phyloP scores from a whole-genome alignment of 176 grass and related monocot genomes.

The Oryza punctata region DNA sequence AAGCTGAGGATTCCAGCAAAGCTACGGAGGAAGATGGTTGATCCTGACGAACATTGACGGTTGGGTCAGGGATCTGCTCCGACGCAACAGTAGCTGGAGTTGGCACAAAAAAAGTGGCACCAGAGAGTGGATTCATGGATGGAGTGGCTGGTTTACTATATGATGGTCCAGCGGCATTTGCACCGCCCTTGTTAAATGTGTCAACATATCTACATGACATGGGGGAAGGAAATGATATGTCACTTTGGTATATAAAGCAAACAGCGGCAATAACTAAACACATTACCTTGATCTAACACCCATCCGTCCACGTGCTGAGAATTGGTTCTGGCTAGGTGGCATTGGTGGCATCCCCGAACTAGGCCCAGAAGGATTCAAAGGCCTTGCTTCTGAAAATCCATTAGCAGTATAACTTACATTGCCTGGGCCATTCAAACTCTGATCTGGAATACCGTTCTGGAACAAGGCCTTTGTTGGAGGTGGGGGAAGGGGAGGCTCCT shows the following conservation, averaged over 20 bases:
- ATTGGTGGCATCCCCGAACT: slow-evolving; percentile 65
- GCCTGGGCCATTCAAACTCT: slow-evolving; percentile 45
- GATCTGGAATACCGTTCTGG: slow-evolving; percentile 56
- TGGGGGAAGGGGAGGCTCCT: slow-evolving; percentile 67
- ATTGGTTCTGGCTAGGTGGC: slow-evolving; percentile 87
- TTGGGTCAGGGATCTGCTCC: slow-evolving; percentile 31
- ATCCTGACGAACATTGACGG: slow-evolving; percentile 2
- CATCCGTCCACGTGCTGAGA: slow-evolving; percentile 73
- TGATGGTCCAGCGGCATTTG: slow-evolving; percentile 35
- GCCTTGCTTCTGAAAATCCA: slow-evolving; percentile 40
- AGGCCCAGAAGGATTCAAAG: slow-evolving; percentile 34
- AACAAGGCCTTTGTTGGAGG: slow-evolving; percentile 68
- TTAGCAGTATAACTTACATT: slow-evolving; percentile 42
- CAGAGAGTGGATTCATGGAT: slow-evolving; percentile 47
- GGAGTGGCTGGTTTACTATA: slow-evolving; percentile 61
- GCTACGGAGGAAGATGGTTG: slow-evolving; percentile 12
- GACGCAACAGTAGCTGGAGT: slow-evolving; percentile 29
- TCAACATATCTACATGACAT: slow-evolving; percentile 78
- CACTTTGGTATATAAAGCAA: neutral
- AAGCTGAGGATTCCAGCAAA: slow-evolving; percentile 35
- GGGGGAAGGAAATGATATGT: slow-evolving; percentile 7
- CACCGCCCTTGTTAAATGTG: slow-evolving; percentile 87
- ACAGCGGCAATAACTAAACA: neutral
- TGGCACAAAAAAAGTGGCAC: slow-evolving; percentile 77
- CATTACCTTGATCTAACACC: slow-evolving; percentile 86